Evolutionary conservation across 805 yeast species (phyloP).

Genomic region (Yamadazyma scolyti): DNA sequence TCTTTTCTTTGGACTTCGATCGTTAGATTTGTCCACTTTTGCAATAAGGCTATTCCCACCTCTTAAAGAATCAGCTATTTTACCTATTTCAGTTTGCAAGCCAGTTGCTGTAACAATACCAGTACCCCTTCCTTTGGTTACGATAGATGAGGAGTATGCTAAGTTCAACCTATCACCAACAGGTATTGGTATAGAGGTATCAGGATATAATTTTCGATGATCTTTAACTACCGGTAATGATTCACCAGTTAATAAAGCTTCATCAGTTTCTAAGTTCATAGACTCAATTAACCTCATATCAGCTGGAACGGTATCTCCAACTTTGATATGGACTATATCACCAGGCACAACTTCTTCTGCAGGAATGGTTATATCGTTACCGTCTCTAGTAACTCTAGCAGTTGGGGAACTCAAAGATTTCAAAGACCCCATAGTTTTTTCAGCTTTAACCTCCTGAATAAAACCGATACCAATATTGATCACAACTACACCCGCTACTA

Average conservation of each 20-base stretch:
- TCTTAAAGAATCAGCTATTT: slow-evolving; percentile 34
- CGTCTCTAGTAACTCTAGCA: slow-evolving; percentile 43
- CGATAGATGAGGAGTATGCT: slow-evolving; percentile 34
- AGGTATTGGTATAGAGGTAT: slow-evolving; percentile 30
- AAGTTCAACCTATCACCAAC: slow-evolving; percentile 35
- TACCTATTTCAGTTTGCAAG: slow-evolving; percentile 38
- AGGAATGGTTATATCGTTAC: slow-evolving; percentile 28
- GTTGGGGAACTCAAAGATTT: slow-evolving; percentile 44
- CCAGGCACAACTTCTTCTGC: slow-evolving; percentile 47
- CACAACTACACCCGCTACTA: slow-evolving; percentile 42
- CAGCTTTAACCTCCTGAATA: slow-evolving; percentile 48
- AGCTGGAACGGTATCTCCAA: slow-evolving; percentile 44
- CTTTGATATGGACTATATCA: slow-evolving; percentile 35
- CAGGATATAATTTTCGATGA: slow-evolving; percentile 31
- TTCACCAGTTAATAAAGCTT: slow-evolving; percentile 42
- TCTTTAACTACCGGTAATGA: slow-evolving; percentile 33
- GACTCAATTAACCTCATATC: slow-evolving; percentile 34
- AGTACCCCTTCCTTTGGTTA: slow-evolving; percentile 39
- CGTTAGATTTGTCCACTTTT: slow-evolving; percentile 33
- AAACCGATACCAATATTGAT: slow-evolving; percentile 49
- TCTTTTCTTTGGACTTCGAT: slow-evolving; percentile 32
- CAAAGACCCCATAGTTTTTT: slow-evolving; percentile 48
- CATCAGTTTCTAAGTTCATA: slow-evolving; percentile 40
- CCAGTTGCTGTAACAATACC: slow-evolving; percentile 40
- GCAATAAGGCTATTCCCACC: slow-evolving; percentile 18